Base-by-base conservation (phyloP, 345 rosid genomes). In the Eucalyptus erythrocorys region DNA sequence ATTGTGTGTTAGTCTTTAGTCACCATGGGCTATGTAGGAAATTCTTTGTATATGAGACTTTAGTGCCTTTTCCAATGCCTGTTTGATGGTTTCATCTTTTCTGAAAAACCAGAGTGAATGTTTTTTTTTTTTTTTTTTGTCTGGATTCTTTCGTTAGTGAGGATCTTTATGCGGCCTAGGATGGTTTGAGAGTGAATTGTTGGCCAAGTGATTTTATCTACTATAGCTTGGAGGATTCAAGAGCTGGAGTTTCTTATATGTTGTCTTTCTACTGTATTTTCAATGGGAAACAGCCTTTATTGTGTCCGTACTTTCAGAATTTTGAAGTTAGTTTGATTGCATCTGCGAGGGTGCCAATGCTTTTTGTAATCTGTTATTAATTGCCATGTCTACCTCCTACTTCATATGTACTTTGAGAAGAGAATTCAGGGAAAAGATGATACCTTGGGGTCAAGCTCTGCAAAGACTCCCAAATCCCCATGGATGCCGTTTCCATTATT, bases 401-500 rank as follows among this genome's bases (percentile, higher is more conserved):
- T 30, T 40, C 10, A 5, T 68, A 61, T 68, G 57, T 24, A 57
- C 42, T 88, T 88, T 55, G 61, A 59, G 50, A 55, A 26, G 86
- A 87, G 34, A 45, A 27, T 89, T 86, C 82, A 34, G 48, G 91
- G 86, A 40, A 89, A 87, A 85, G 88, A 91, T 51, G 87, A 87
- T 47, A 89, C 89, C 86, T 81, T 85, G 57, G 89, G 90, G 61
- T 86, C 92, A 85, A 90, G 91, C 90, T 87, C 51, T 87, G 85
- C 81, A 11, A 91, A 89, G 85, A 86, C 85, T 87, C 93, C 92
- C 17, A 93, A 89, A 89, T 93, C 94, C 15, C 94, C 95, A 34
- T 93, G 92, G 91, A 90, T 93, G 93, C 94, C 94, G 43, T 92
- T 93, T 66, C 94, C 92, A 5, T 85, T 88, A 90, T 91, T 93